phyloP scores from a whole-genome alignment of 768 basidiomycete genomes.

The Pulveroboletus sp. region DNA sequence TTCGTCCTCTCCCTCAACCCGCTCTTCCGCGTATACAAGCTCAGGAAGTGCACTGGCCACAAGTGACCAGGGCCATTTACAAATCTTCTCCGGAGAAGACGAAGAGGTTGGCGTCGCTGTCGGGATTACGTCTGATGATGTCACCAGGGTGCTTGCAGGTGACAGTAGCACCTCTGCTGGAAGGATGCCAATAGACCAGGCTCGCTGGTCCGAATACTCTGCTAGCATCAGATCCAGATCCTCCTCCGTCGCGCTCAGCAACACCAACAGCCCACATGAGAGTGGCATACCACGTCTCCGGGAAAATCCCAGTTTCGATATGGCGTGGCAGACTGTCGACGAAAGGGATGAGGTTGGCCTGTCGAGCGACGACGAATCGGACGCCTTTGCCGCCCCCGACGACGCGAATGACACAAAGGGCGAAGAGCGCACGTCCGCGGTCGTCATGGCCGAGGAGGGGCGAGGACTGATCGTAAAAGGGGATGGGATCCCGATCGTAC shows the following conservation, averaged over 20 bases:
- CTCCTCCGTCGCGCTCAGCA: conserved; percentile 54
- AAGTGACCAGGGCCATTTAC: conserved; percentile 61
- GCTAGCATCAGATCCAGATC: conserved; percentile 63
- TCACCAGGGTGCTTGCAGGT: conserved; percentile 55
- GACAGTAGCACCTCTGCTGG: conserved; percentile 45
- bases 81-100: conserved; percentile 56
- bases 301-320: conserved; percentile 70
- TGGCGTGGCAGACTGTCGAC: conserved; percentile 69
- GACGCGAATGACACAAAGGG: conserved; percentile 47
- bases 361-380: conserved; percentile 50
- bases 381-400: conserved; percentile 48
- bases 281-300: conserved; percentile 41
- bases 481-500: conserved; percentile 52
- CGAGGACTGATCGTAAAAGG: conserved; percentile 78
- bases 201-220: conserved; percentile 74
- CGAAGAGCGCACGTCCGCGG: conserved; percentile 72
- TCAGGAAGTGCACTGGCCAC: conserved; percentile 58
- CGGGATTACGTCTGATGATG: conserved; percentile 63
- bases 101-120: conserved; percentile 49
- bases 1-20: conserved; percentile 65
- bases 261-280: conserved; percentile 40
- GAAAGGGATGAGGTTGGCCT: conserved; percentile 63
- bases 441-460: conserved; percentile 79
- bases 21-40: conserved; percentile 76
- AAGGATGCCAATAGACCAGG: conserved; percentile 55